Conservation (phyloP, 139 green algal genomes). For the Closterium sp. region DNA sequence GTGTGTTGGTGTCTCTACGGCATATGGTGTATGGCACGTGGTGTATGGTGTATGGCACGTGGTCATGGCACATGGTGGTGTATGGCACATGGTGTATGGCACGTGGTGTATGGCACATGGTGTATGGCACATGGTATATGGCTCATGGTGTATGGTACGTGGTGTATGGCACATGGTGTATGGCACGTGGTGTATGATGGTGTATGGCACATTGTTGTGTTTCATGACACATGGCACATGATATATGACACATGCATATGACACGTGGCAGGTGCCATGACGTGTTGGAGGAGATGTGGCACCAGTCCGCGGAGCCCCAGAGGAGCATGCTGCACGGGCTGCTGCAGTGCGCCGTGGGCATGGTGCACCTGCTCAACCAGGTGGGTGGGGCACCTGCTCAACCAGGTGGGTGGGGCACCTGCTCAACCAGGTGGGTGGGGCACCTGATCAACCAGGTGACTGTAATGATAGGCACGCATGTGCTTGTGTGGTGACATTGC, state of each 20-base stretch:
- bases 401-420: conserved; percentile 33
- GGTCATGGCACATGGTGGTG: no score
- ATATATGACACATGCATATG: not conserved
- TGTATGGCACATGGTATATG: not conserved
- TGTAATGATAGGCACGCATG: no score
- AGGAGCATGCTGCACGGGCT: conserved; percentile 37
- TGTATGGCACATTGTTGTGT: not conserved
- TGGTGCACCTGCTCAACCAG: conserved; percentile 42
- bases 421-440: conserved; percentile 21
- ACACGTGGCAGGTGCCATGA: conserved; percentile 34
- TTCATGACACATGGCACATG: not conserved
- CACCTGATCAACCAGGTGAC: conserved; percentile 35
- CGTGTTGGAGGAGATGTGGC: conserved; percentile 49
- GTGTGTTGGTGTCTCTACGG: not conserved
- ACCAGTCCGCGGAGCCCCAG: conserved; percentile 29
- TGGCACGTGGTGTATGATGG: not conserved
- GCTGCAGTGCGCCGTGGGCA: conserved; percentile 46
- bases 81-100: not conserved
- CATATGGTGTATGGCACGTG: not conserved
- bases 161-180: not conserved
- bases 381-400: conserved; percentile 35
- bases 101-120: not conserved
- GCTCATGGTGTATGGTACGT: not conserved
- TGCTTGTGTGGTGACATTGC: no score
- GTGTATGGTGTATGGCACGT: no score